A percentile compares a stretch with the other conserved stretches of the same genome.
phyloP scores from a whole-genome alignment of 1,284 basidiomycete genomes.

The Flammula alnicola region DNA sequence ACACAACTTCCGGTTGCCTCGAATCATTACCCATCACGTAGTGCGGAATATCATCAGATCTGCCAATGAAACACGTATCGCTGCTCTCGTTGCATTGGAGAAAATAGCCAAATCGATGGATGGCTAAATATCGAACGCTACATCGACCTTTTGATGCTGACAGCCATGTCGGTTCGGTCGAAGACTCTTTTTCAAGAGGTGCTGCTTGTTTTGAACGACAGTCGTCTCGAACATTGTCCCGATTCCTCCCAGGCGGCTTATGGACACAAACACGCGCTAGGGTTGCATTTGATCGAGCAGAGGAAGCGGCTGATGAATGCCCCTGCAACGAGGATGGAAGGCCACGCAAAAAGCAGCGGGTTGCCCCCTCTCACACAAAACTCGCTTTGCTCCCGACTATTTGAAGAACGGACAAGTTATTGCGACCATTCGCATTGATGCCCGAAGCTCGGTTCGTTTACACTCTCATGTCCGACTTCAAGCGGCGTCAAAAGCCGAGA shows the following conservation, averaged over 20 bases:
- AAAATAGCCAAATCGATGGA: constrained; percentile 50
- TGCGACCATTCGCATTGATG: constrained; percentile 60
- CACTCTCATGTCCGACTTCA: constrained; percentile 68
- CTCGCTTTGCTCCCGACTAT: constrained; percentile 39
- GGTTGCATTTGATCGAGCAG: constrained; percentile 63
- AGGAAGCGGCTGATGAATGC: constrained; percentile 67
- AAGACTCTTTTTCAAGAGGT: constrained; percentile 58
- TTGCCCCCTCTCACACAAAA: constrained; percentile 44
- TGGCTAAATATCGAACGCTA: constrained; percentile 47
- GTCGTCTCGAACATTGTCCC: constrained; percentile 33
- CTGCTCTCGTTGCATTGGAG: constrained; percentile 59
- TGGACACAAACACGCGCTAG: constrained; percentile 56
- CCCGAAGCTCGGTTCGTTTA: constrained; percentile 49
- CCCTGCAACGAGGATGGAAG: constrained; percentile 63
- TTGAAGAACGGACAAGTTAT: constrained; percentile 38
- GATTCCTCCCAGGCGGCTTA: constrained; percentile 41
- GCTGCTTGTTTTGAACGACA: constrained; percentile 60
- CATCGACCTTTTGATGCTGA: constrained; percentile 54
- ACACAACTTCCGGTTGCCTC: constrained; percentile 32
- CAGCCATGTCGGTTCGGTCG: constrained; percentile 53
- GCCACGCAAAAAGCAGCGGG: constrained; percentile 43
- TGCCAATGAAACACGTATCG: constrained; percentile 56
- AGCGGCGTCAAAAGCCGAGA: constrained; percentile 57
- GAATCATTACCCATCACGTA: constrained; percentile 39
- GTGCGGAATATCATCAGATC: constrained; percentile 54